phyloP scores from a whole-genome alignment of 306 rosid genomes.

The Bauhinia variegata region DNA sequence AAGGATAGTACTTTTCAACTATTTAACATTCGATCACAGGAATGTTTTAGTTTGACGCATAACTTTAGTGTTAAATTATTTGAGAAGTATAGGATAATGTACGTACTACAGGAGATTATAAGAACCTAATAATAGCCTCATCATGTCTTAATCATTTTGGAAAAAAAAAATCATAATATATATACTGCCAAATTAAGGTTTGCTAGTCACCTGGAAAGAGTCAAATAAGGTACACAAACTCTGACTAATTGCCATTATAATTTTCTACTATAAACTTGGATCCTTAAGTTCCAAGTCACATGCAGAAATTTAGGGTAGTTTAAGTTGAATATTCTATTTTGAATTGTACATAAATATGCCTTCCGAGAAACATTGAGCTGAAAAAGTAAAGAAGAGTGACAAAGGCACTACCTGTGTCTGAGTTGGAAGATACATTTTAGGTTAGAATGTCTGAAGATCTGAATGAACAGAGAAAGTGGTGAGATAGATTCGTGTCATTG shows the following conservation, averaged over 20 bases:
- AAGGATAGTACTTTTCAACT: too few relatives aligned
- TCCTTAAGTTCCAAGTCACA: constrained; percentile 27
- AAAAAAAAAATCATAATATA: too few relatives aligned
- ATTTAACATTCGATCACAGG: not conserved
- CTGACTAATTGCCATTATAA: constrained; percentile 25
- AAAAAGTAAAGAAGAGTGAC: constrained; percentile 37
- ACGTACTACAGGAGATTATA: constrained; percentile 19
- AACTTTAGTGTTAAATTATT: constrained; percentile 11
- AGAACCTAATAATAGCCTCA: constrained; percentile 1
- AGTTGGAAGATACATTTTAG: constrained; percentile 40
- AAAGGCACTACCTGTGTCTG: constrained; percentile 34
- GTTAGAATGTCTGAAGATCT: constrained; percentile 44
- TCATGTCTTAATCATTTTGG: not conserved
- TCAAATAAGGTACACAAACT: constrained; percentile 26
- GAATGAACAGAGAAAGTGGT: constrained; percentile 38
- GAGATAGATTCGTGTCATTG: constrained; percentile 33
- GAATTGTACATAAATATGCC: too few relatives aligned
- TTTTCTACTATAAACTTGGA: constrained; percentile 15
- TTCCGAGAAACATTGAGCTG: too few relatives aligned
- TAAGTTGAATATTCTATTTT: too few relatives aligned
- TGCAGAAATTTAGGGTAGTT: too few relatives aligned
- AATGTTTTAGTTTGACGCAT: constrained; percentile 25
- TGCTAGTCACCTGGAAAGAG: too few relatives aligned
- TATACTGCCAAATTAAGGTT: too few relatives aligned
- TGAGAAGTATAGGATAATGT: not conserved